Conservation (phyloP, 2,329 filamentous ascomycete genomes). For the Monosporascus cannonballus region DNA sequence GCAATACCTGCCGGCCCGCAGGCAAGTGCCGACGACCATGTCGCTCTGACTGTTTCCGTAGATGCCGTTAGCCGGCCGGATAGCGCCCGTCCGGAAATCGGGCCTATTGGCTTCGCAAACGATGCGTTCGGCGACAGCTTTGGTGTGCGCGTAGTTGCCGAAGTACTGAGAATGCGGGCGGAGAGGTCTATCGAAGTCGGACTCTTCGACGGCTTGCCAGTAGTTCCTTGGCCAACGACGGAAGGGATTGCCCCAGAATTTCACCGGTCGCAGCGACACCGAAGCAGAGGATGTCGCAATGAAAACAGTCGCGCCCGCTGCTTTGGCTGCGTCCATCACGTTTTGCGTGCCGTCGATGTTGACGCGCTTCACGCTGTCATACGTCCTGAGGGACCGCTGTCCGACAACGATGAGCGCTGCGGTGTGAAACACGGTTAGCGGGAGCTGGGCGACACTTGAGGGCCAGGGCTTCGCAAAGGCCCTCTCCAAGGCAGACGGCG, state of each 20-base stretch:
- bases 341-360: constrained; percentile 42
- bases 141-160: constrained; percentile 40
- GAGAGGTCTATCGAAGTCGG: constrained; percentile 31
- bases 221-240: constrained; percentile 30
- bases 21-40: constrained; percentile 29
- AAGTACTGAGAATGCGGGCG: constrained; percentile 34
- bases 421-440: constrained; percentile 44
- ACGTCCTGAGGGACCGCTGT: constrained; percentile 35
- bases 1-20: constrained; percentile 7
- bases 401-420: constrained; percentile 40
- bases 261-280: constrained; percentile 31
- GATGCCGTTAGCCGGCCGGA: constrained; percentile 48
- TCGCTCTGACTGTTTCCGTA: constrained; percentile 42
- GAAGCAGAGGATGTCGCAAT: constrained; percentile 42
- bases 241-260: constrained; percentile 32
- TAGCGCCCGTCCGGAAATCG: constrained; percentile 44
- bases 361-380: constrained; percentile 33
- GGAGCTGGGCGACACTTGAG: constrained; percentile 28
- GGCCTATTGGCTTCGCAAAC: constrained; percentile 27
- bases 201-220: constrained; percentile 37
- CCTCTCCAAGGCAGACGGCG: constrained; percentile 26
- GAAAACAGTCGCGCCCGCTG: constrained; percentile 36
- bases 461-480: constrained; percentile 41
- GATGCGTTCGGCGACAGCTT: constrained; percentile 38
- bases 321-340: constrained; percentile 35